Evolutionary conservation across 192 early-diverging fungal species (phyloP).

Genomic region (Dissophora ornata): DNA sequence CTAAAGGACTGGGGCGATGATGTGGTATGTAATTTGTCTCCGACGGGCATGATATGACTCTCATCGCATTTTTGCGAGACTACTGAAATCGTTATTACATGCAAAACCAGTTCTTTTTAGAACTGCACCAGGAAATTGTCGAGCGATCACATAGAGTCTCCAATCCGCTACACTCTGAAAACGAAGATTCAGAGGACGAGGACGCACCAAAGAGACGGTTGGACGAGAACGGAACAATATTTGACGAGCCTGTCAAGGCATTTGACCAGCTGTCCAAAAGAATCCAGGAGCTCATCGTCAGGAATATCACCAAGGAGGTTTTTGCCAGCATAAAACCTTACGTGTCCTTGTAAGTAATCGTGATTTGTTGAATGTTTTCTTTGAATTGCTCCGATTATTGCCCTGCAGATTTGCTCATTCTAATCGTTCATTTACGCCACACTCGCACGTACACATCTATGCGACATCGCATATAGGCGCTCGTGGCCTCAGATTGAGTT

Average conservation of each 20-base stretch:
- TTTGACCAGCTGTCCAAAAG: slow-evolving; percentile 51
- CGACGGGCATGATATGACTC: no score
- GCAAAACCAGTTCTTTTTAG: slow-evolving; percentile 61
- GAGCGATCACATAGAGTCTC: slow-evolving; percentile 27
- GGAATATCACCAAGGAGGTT: slow-evolving; percentile 59
- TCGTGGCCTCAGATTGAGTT: slow-evolving; percentile 60
- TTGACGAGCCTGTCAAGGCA: slow-evolving; percentile 55
- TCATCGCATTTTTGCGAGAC: no score
- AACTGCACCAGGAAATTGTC: slow-evolving; percentile 57
- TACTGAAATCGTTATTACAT: no score
- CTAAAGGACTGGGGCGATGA: slow-evolving; percentile 67
- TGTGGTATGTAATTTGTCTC: slow-evolving; percentile 47
- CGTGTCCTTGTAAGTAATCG: slow-evolving; percentile 52
- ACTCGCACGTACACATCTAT: no score
- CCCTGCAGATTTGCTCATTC: no score
- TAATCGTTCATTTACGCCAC: neutral
- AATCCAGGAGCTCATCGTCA: slow-evolving; percentile 59
- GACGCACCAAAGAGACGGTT: slow-evolving; percentile 10
- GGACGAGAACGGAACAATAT: slow-evolving; percentile 55
- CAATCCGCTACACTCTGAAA: slow-evolving; percentile 25
- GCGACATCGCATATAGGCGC: slow-evolving; percentile 48
- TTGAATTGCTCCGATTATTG: neutral
- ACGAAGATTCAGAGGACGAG: slow-evolving; percentile 38
- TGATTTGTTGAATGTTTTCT: neutral
- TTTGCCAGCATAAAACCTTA: slow-evolving; percentile 55